phyloP scores from a whole-genome alignment of 192 early-diverging fungal genomes.

The Backusella tarrabulga region DNA sequence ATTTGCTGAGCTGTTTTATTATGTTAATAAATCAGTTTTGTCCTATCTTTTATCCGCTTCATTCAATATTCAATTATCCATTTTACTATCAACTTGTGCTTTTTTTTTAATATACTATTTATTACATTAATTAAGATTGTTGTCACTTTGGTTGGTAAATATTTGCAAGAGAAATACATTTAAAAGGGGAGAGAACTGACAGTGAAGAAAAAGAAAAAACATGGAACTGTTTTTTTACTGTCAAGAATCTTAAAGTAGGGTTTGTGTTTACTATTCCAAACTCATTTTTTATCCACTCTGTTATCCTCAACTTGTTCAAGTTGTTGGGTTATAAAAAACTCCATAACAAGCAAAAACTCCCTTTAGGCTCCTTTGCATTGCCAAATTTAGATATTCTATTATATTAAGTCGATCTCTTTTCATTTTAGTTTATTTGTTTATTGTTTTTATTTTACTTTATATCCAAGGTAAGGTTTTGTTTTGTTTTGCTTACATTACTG shows the following conservation, averaged over 20 bases:
- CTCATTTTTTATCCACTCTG: neutral
- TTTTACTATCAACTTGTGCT: neutral
- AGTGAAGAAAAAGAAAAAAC: neutral
- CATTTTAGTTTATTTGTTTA: neutral
- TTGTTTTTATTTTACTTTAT: neutral
- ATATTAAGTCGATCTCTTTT: slow-evolving; percentile 6
- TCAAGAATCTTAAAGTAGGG: neutral
- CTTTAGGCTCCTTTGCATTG: neutral
- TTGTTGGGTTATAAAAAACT: neutral
- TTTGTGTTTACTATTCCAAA: neutral
- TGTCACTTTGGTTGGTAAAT: neutral
- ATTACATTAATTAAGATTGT: neutral
- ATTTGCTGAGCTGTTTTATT: neutral
- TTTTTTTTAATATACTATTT: neutral
- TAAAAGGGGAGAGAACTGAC: neutral
- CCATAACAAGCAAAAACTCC: neutral
- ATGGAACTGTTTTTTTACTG: neutral
- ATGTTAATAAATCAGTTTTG: neutral
- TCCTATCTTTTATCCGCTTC: neutral
- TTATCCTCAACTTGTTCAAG: neutral
- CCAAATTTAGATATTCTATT: slow-evolving; percentile 5
- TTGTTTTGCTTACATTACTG: neutral
- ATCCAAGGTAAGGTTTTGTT: neutral
- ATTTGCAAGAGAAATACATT: neutral
- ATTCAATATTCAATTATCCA: neutral